Evolutionary conservation across 2,329 filamentous ascomycete genomes (phyloP).

Genomic region (Stylonectria norvegica): DNA sequence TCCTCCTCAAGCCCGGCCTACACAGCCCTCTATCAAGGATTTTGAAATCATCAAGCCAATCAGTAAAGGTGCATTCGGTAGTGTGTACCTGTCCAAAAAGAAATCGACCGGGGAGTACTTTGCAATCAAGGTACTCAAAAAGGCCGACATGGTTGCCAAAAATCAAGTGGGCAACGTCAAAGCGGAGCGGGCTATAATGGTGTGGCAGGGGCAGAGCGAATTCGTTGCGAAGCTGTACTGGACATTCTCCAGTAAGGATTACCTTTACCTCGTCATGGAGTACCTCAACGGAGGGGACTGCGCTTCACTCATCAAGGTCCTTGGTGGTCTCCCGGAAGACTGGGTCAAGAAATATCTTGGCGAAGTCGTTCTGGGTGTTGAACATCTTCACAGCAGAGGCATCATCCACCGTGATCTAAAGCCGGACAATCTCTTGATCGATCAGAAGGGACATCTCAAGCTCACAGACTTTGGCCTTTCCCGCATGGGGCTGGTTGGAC

Average conservation of each 20-base stretch:
- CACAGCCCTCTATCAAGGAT: constrained; percentile 95
- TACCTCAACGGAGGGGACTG: constrained; percentile 98
- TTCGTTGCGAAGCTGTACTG: constrained; percentile 99
- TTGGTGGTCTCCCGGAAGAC: constrained; percentile 88
- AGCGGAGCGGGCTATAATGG: constrained; percentile 98
- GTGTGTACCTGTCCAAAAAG: constrained; percentile 97
- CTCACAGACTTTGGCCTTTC: constrained; percentile 96
- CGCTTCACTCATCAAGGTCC: constrained; percentile 90
- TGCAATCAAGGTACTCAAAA: constrained; percentile 97
- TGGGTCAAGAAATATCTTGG: constrained; percentile 98
- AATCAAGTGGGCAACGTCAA: constrained; percentile 99
- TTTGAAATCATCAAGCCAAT: constrained; percentile 99
- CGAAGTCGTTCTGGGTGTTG: constrained; percentile 93
- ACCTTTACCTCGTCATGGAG: constrained; percentile 98
- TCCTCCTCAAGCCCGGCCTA: constrained; percentile 80
- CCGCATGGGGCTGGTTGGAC: constrained; percentile 92
- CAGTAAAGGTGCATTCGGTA: constrained; percentile 97
- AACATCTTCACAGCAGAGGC: constrained; percentile 88
- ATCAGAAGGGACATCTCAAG: constrained; percentile 94
- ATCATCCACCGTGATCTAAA: constrained; percentile 97
- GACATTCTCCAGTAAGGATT: constrained; percentile 99
- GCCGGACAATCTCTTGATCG: constrained; percentile 94
- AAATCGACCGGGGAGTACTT: constrained; percentile 98
- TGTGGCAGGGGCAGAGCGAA: constrained; percentile 99
- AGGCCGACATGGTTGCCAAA: constrained; percentile 99